Base-by-base conservation (phyloP, 164 flowering plant genomes). In the Euptelea pleiosperma region DNA sequence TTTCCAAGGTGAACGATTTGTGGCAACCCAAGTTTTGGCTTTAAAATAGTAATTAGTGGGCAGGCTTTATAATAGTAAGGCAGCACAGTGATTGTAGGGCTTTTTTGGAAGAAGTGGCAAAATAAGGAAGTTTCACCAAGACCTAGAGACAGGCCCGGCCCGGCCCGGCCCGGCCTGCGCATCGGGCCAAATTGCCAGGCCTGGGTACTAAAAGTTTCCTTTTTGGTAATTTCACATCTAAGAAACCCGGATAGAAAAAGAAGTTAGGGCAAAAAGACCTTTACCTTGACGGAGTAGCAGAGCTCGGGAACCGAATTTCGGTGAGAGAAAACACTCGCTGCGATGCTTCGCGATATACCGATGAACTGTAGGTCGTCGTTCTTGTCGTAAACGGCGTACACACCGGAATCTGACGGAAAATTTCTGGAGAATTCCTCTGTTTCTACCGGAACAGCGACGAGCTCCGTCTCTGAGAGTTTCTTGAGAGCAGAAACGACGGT, bases 271-370 rank as follows among this genome's bases (percentile, higher is more conserved):
- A 37, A 24, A 8, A 14, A 19, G 18, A 28, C 7, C 31, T 22
- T 15, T 64, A 89, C 97, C 97, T 85, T 93, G 24, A 90, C 83
- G 30, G 89, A 75, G 45, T 28, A 57, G 73, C 96, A 90, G 19
- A 90, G 85, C 21, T 88, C 83, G 40, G 96, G 91, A 51, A 86
- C 73, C 26, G 87, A 77, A 58, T 79, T 90, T 61, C 65, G 65
- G 63, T 88, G 96, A 16, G 73, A n/a, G 29, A 62, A 39, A 63
- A 90, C 73, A 50, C 91, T 90, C 6, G 94, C 91, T 0, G 77
- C 84, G 29, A 93, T 72, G 60, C 73, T 85, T 30, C 91, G 64
- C 11, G 97, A 79, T n/a, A 93, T 70, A 8, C 97, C 99, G 37
- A 93, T 68, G 68, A 93, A 93, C 66, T 90, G 99, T 53, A 90